phyloP scores from a whole-genome alignment of 129 eudicot genomes.

The Escallonia herrerae region DNA sequence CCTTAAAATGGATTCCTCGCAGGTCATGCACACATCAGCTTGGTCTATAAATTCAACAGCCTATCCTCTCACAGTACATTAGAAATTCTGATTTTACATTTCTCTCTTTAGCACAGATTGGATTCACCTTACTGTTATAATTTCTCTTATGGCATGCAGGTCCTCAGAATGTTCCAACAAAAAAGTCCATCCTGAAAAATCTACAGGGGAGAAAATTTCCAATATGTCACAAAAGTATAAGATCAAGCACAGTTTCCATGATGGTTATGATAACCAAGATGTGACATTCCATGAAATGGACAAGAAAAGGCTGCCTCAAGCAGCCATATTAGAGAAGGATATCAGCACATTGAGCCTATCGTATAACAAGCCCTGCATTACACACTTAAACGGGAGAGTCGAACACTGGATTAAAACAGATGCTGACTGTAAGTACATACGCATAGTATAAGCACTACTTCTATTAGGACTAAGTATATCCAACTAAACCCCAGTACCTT shows the following conservation, averaged over 20 bases:
- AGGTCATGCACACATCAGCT: too few species aligned
- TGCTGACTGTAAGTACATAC: slow-evolving; percentile 63
- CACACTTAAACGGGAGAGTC: slow-evolving; percentile 24
- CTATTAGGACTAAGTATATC: background rate
- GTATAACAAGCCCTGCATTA: slow-evolving; percentile 8
- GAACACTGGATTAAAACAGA: slow-evolving; percentile 80
- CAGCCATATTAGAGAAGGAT: slow-evolving; percentile 17
- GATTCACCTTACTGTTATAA: background rate
- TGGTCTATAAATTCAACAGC: too few species aligned
- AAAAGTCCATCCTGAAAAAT: slow-evolving; percentile 53
- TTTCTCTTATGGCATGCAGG: slow-evolving; percentile 21
- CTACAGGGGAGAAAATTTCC: slow-evolving; percentile 20
- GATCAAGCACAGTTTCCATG: slow-evolving; percentile 13
- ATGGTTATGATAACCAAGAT: slow-evolving; percentile 15
- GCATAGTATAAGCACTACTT: background rate
- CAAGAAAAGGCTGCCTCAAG: slow-evolving; percentile 14
- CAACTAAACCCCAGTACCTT: background rate
- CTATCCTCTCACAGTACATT: background rate
- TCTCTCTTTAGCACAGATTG: background rate
- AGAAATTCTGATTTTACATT: background rate
- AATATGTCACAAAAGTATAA: slow-evolving; percentile 19
- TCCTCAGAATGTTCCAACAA: slow-evolving; percentile 29
- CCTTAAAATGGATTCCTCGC: too few species aligned
- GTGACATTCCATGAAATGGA: slow-evolving; percentile 9
- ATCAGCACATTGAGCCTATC: slow-evolving; percentile 5